Evolutionary conservation across 2,329 filamentous ascomycete genomes (phyloP).

Genomic region (Lasiodiplodia theobromae): DNA sequence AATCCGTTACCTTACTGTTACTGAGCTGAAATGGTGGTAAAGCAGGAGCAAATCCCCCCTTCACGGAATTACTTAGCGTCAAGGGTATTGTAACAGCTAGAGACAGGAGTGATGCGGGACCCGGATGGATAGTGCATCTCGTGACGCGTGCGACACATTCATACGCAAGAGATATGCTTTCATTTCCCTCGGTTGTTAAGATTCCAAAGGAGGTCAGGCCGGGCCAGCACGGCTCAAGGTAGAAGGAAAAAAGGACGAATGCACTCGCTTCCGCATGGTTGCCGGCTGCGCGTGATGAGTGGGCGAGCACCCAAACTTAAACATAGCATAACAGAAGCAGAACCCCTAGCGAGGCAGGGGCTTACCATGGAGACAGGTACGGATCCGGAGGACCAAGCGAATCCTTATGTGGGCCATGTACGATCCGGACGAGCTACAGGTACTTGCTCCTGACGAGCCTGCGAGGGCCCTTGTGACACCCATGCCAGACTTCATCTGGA

Average conservation of each 20-base stretch:
- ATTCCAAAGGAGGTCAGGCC: not conserved
- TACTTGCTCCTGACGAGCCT: not conserved
- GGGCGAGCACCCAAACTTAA: not conserved
- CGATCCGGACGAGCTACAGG: not conserved
- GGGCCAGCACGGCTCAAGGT: not conserved
- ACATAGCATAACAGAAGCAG: not conserved
- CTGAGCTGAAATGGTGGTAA: not conserved
- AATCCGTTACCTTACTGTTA: not conserved
- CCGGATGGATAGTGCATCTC: not conserved
- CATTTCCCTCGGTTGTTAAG: not conserved
- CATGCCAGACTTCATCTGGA: constrained; percentile 36
- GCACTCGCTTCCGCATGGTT: not conserved
- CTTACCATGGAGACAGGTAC: not conserved
- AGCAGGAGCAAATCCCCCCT: not conserved
- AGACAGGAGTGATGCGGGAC: not conserved
- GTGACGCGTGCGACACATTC: not conserved
- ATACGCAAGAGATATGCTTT: not conserved
- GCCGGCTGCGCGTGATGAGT: not conserved
- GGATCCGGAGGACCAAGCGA: not conserved
- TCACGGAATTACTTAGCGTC: not conserved
- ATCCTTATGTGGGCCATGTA: not conserved
- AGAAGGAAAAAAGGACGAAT: not conserved
- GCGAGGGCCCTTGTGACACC: not conserved
- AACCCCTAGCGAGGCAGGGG: not conserved
- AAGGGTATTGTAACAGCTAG: not conserved